Base-by-base conservation (phyloP, 306 rosid species). In the Quercus engelmannii region DNA sequence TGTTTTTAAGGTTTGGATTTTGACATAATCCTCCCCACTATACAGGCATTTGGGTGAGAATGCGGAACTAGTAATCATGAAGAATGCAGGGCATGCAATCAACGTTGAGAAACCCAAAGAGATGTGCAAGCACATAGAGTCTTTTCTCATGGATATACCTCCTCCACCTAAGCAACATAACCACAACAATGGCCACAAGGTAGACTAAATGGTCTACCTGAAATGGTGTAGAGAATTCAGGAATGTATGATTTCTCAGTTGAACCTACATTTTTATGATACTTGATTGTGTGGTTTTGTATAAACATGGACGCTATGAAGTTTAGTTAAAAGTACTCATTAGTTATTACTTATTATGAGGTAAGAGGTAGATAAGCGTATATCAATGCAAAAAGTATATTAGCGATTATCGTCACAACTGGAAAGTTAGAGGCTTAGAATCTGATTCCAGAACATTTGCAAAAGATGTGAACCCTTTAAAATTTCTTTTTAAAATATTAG, bases 51-150 rank as follows among this genome's bases (percentile, higher is more conserved):
- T 93, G 46, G 99, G 91, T 65, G 98, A 91, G 75, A 88, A 85
- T 30, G 84, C 93, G 25, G 57, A 90, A 74, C 87, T 91, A 74
- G 94, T 80, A 23, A 84, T 89, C 56, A 69, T 95, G 79, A 89
- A 95, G 83, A 86, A 91, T 67, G 96, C 94, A 65, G 98, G 99
- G 63, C 97, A 91, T 88, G 98, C 99, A 9, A 56, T 95, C 26
- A 93, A 91, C 62, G 17, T 80, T 55, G 98, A 95, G 91, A 93
- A 90, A 82, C 91, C 94, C 7, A 93, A 88, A 75, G 92, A 91
- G 81, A 76, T 93, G 82, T 62, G 21, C 79, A 90, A 83, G 80
- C 83, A 74, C 79, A 73, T 93, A 21, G 89, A 87, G 81, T 79
- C 93, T 30, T 91, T 89, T 82, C 96, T 94, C 54, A 31, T 87